phyloP scores from a whole-genome alignment of 2,329 filamentous ascomycete species.

The Berkeleyomyces basicola region DNA sequence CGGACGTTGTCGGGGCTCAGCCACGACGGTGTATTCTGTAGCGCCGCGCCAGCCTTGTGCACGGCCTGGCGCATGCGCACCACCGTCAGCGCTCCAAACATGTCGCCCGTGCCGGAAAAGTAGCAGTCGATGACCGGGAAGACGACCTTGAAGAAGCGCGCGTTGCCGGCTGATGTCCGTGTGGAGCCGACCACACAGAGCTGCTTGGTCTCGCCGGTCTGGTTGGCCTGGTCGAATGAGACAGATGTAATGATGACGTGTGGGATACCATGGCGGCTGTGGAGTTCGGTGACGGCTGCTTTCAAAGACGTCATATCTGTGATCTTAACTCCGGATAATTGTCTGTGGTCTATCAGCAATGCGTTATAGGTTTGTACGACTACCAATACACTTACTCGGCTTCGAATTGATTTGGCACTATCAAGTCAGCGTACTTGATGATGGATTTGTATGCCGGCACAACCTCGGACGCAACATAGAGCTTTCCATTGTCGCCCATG shows the following conservation, averaged over 20 bases:
- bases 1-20: conserved; percentile 54
- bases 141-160: conserved; percentile 76
- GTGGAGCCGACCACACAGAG: conserved; percentile 67
- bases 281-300: conserved; percentile 59
- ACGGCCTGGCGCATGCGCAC: conserved; percentile 77
- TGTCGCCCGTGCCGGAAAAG: conserved; percentile 93
- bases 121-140: conserved; percentile 82
- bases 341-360: conserved; percentile 29
- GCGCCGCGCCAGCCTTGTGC: conserved; percentile 19
- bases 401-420: conserved; percentile 94
- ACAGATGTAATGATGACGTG: conserved; percentile 91
- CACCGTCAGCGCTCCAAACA: conserved; percentile 88
- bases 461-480: conserved; percentile 85
- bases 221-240: conserved; percentile 36
- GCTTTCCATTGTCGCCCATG: conserved; percentile 86
- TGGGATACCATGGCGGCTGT: conserved; percentile 58
- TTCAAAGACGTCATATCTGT: conserved; percentile 55
- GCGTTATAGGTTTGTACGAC: background rate
- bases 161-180: conserved; percentile 41
- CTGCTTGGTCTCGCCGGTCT: conserved; percentile 26
- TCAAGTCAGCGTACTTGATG: conserved; percentile 69
- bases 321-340: conserved; percentile 74
- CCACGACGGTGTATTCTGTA: conserved; percentile 50
- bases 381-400: conserved; percentile 52
- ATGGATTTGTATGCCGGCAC: conserved; percentile 78